Percentiles rank a stretch among this genome's conserved stretches.
phyloP scores from a whole-genome alignment of 345 rosid species.

The Boechera divaricarpa region DNA sequence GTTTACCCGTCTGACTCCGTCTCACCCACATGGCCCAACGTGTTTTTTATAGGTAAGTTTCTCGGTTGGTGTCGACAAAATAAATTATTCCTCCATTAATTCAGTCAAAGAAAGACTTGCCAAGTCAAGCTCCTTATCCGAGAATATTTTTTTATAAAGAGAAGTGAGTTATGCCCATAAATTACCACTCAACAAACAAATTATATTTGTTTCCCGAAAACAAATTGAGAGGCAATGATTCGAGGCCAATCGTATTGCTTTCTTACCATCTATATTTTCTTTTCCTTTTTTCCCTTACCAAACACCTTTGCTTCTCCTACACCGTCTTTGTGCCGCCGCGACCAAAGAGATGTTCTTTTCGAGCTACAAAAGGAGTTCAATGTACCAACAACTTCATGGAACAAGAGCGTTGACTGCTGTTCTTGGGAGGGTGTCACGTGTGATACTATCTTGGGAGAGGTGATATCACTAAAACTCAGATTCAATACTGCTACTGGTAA shows the following conservation, averaged over 20 bases:
- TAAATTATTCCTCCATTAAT: too few relatives aligned
- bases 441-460: too few relatives aligned
- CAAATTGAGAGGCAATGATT: background rate
- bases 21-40: too few relatives aligned
- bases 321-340: background rate
- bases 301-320: constrained; percentile 21
- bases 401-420: too few relatives aligned
- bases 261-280: background rate
- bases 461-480: too few relatives aligned
- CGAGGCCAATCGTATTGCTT: background rate
- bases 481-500: too few relatives aligned
- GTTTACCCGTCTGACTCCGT: too few relatives aligned
- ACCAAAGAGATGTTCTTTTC: constrained; percentile 36
- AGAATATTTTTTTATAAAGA: background rate
- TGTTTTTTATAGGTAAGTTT: too few relatives aligned
- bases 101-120: background rate
- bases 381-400: too few relatives aligned
- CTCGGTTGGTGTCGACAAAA: too few relatives aligned
- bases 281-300: background rate
- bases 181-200: background rate
- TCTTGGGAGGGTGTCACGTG: too few relatives aligned
- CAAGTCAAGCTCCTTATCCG: background rate
- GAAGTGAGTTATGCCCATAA: background rate
- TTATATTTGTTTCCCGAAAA: background rate
- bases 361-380: too few relatives aligned